Percentiles rank a stretch among this genome's conserved stretches.
phyloP scores from a whole-genome alignment of 225 moss, liverwort and hornwort species.

The Polytrichum formosum region DNA sequence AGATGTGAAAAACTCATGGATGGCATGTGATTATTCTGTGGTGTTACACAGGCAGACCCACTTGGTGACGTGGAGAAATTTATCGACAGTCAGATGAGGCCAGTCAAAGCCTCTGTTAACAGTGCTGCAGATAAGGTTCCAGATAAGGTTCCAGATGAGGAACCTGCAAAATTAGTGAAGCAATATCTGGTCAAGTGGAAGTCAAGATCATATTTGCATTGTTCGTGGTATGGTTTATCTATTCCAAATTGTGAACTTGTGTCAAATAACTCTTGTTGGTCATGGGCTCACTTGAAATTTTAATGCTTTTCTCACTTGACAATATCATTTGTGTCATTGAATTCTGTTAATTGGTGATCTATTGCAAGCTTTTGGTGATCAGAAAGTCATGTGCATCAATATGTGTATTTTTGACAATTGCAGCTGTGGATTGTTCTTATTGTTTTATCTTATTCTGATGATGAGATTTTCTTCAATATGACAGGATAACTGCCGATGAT shows the following conservation, averaged over 20 bases:
- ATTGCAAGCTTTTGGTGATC: too few relatives aligned
- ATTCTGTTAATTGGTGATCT: too few relatives aligned
- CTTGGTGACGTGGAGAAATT: conserved; percentile 94
- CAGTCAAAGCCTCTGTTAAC: conserved; percentile 55
- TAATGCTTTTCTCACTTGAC: too few relatives aligned
- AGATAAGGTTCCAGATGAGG: conserved; percentile 44
- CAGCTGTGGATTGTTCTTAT: too few relatives aligned
- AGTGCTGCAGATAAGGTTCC: conserved; percentile 20
- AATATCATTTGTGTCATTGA: too few relatives aligned
- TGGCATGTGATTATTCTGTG: neutral
- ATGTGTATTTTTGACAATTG: too few relatives aligned
- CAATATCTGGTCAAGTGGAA: conserved; percentile 98
- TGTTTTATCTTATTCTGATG: too few relatives aligned
- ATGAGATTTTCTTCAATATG: neutral
- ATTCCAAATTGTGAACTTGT: too few relatives aligned
- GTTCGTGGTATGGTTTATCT: conserved; percentile 67
- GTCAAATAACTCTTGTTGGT: too few relatives aligned
- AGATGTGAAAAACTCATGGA: neutral
- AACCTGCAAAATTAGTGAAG: conserved; percentile 76
- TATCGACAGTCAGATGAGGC: conserved; percentile 87
- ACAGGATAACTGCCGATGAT: conserved; percentile 87
- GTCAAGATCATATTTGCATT: conserved; percentile 87
- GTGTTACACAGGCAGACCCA: conserved; percentile 78
- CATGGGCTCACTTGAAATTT: too few relatives aligned
- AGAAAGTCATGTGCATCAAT: too few relatives aligned